These are phyloP conservation scores for Escallonia herrerae DNA, from an alignment of 129 eudicot species.

Conservation along the genomic window DNA sequence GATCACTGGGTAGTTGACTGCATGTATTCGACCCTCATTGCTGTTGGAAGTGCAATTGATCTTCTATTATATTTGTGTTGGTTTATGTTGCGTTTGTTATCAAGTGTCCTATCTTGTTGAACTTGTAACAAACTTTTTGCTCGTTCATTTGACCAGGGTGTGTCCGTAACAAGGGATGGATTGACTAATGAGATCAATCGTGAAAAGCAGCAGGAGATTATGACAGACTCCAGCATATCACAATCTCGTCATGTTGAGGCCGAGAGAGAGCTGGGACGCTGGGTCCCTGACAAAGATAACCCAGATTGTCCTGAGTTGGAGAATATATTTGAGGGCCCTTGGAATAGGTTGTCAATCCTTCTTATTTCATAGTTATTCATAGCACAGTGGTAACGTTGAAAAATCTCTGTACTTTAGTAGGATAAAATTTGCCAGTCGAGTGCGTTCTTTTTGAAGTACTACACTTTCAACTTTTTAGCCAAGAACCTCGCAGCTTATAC, in stretches of 20 bases:
- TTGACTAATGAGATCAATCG: slow-evolving; percentile 44
- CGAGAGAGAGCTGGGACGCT: slow-evolving; percentile 74
- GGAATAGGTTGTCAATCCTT: slow-evolving; percentile 61
- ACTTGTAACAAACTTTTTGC: neutral
- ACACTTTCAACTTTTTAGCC: no score
- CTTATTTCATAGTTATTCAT: neutral
- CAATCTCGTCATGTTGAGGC: slow-evolving; percentile 68
- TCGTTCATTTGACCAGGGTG: slow-evolving; percentile 48
- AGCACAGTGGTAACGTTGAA: neutral
- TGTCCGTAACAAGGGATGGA: slow-evolving; percentile 64
- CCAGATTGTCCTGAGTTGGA: slow-evolving; percentile 78
- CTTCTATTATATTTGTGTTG: neutral
- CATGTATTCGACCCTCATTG: no score
- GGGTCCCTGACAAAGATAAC: slow-evolving; percentile 85
- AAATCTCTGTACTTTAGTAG: neutral
- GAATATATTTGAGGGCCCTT: slow-evolving; percentile 70
- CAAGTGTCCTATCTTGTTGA: neutral
- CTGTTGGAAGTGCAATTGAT: no score
- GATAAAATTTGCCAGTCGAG: neutral
- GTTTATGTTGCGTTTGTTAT: neutral
- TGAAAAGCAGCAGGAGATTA: slow-evolving; percentile 62
- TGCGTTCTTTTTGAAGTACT: neutral
- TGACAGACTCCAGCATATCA: slow-evolving; percentile 86
- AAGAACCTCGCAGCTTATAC: no score
- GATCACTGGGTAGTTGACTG: no score